Base-by-base conservation (phyloP, 108 stramenopile genomes). In the Stephanodiscus minutulus region DNA sequence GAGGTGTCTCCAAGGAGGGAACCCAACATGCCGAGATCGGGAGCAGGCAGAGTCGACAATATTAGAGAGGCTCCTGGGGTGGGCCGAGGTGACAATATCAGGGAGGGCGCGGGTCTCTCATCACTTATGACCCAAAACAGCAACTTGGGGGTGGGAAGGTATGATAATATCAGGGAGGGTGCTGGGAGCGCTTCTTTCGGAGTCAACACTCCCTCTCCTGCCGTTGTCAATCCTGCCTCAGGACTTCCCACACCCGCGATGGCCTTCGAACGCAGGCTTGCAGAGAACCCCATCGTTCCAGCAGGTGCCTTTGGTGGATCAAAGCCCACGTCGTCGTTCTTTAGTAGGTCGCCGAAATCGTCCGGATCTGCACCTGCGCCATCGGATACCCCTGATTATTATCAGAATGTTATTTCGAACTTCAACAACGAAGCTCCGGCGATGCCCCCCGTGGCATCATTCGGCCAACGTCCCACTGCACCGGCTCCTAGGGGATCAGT, bases 231-330 rank as follows among this genome's bases (percentile, higher is more conserved):
- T 54, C 8, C 65, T 52, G 29, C 77, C 12, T 41, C 63, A 35
- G 44, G 58, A 49, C 35, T 71, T 36, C 58, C 68, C 49, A 78
- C 77, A 21, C 72, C 63, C 13, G 63, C 72, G 41, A 22, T 63
- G 63, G 73, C 73, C 28, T 74, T 74, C 43, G 73, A 74, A 49
- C 41, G 56, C 6, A 48, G 73, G 15, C 43, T 74, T 2, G 73
- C 73, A 44, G 56, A 58, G 36, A 74, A 74, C 25, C 73, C 73
- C 7, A 74, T 74, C 36, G 73, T 74, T 13, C 73, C 73, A 12
- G 44, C 73, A 10, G 73, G 73, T 37, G 64, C 73, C 2, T 73
- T 73, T 33, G 73, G 73, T 36, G 47, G 54, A 41, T 66, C 64
- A 10, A 57, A 57, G 33, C 73, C 73, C 11, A 66, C 73, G 0